A percentile compares a stretch with the other conserved stretches of the same genome.
Evolutionary conservation across 2,329 filamentous ascomycete species (phyloP).

Genomic region (Ceratocystis cubensis): DNA sequence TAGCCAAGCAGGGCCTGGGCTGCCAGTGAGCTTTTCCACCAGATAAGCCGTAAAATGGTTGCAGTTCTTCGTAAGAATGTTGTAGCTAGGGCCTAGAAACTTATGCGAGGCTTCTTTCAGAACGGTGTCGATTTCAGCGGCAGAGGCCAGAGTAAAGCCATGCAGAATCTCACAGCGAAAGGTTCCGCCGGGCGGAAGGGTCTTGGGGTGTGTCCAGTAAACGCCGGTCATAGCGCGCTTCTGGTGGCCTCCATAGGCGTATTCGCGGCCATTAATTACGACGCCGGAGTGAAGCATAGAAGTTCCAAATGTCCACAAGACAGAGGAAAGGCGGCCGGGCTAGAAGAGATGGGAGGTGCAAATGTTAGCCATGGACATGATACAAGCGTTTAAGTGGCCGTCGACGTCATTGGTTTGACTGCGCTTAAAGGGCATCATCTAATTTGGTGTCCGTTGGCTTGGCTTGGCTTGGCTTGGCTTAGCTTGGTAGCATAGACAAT

Average conservation of each 20-base stretch:
- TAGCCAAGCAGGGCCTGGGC: slow-evolving; percentile 59
- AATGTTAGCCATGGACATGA: background rate
- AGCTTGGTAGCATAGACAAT: slow-evolving; percentile 34
- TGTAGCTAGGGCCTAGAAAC: slow-evolving; percentile 66
- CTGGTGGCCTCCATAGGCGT: slow-evolving; percentile 75
- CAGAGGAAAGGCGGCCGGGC: slow-evolving; percentile 60
- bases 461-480: background rate
- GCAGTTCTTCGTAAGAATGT: slow-evolving; percentile 72
- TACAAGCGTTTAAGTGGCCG: background rate
- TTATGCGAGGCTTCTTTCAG: slow-evolving; percentile 56
- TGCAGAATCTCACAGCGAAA: slow-evolving; percentile 65
- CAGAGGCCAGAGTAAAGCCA: slow-evolving; percentile 59
- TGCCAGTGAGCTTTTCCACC: slow-evolving; percentile 58
- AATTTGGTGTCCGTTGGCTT: background rate
- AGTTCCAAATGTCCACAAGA: slow-evolving; percentile 66
- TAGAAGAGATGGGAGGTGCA: slow-evolving; percentile 27
- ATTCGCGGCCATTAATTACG: slow-evolving; percentile 67
- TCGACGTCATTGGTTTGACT: slow-evolving; percentile 10
- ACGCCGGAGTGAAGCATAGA: slow-evolving; percentile 73
- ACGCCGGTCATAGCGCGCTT: slow-evolving; percentile 59
- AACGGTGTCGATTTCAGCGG: slow-evolving; percentile 57
- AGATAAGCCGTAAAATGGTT: slow-evolving; percentile 77
- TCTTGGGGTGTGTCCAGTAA: slow-evolving; percentile 65
- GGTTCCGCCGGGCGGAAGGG: slow-evolving; percentile 63
- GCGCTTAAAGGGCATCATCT: background rate